Base-by-base conservation (phyloP, 2,329 filamentous ascomycete genomes). In the Penicillium hordei region DNA sequence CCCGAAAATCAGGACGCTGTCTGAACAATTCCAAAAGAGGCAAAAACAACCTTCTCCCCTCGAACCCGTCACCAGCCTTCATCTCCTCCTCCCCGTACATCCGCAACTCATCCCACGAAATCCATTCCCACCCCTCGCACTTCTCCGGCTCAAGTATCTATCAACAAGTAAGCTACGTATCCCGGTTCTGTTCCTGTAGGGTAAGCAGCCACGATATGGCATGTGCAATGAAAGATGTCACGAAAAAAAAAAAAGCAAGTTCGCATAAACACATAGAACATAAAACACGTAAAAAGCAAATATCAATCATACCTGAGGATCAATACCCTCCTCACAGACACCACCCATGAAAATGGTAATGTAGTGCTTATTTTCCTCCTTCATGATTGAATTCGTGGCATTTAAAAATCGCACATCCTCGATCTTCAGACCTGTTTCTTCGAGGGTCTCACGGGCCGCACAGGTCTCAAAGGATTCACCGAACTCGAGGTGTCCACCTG, bases 401-500 rank as follows among this genome's bases (percentile, higher is more conserved):
- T 82, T 83, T 0, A 87, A 62, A 39, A 88, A 80, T 45, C 77
- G 78, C 5, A 83, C 48, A 7, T 81, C 78, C 1, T 71, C 76
- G 1, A 91, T 78, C 0, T 73, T 65, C 0, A 91, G 78, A 0
- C 83, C 87, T 0, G 89, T 91, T 68, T 93, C 90, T 70, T 93
- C 90, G 0, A 84, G 68, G 0, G 83, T 78, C 72, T 93, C 90
- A 4, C 90, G 82, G 46, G 76, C 80, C 0, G 89, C 88, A 58
- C 89, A 91, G 0, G 74, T 71, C 21, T 85, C 78, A 33, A 85
- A 80, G 1, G 78, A 79, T 69, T 93, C 90, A 60, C 83, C 82
- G 56, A 83, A 82, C 60, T 93, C 90, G 17, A 93, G 81, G 66
- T 93, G 89, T 0, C 90, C 90, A 23, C 90, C 90, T 0, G 90